Percentiles rank a stretch among this genome's conserved stretches.
Evolutionary conservation across 352 stramenopile species (phyloP).

Genomic region (Pythium brachiatum): DNA sequence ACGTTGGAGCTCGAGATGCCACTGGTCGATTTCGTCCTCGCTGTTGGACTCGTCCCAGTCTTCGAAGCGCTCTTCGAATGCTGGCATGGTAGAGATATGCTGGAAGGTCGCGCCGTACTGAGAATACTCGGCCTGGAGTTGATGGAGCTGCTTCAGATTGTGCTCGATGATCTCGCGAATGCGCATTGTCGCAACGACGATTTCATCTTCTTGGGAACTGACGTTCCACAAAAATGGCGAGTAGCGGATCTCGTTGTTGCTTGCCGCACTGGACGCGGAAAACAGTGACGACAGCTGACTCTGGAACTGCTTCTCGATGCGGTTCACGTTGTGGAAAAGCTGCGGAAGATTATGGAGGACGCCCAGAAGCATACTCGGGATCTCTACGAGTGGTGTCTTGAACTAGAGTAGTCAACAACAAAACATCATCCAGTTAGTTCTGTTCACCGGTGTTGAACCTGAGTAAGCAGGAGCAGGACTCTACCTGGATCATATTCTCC

Average conservation of each 20-base stretch:
- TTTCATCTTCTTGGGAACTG: constrained; percentile 54
- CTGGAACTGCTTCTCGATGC: constrained; percentile 67
- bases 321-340: constrained; percentile 60
- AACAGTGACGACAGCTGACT: constrained; percentile 21
- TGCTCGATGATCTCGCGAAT: constrained; percentile 66
- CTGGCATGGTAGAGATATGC: constrained; percentile 21
- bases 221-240: constrained; percentile 72
- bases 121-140: constrained; percentile 45
- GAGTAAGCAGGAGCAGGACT: no score
- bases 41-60: constrained; percentile 18
- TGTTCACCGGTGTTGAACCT: no score
- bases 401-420: constrained; percentile 31
- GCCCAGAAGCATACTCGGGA: constrained; percentile 54
- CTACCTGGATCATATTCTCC: constrained; percentile 26
- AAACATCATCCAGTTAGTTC: no score
- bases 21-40: constrained; percentile 26
- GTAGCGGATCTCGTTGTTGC: constrained; percentile 11
- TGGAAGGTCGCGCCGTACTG: constrained; percentile 34
- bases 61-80: neutral
- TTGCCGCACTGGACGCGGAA: neutral
- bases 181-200: constrained; percentile 48
- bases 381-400: constrained; percentile 44
- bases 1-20: constrained; percentile 28
- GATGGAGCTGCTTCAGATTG: constrained; percentile 39
- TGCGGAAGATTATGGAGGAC: constrained; percentile 68